Conservation (phyloP, 306 rosid genomes). For the Acacia crassicarpa region DNA sequence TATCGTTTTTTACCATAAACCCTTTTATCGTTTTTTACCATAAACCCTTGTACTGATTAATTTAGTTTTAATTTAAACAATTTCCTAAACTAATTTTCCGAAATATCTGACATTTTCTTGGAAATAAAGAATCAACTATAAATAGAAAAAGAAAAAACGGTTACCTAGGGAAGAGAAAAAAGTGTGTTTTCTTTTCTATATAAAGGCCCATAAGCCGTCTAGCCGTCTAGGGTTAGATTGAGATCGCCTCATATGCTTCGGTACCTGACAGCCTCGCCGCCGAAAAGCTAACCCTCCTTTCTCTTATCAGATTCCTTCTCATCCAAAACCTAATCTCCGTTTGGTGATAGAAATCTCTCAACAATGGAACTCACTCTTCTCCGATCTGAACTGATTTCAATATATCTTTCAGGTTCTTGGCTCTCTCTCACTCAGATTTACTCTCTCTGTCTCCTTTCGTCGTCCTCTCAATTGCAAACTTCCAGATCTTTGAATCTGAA, state of each 20-base stretch:
- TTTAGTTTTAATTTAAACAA: too few species aligned
- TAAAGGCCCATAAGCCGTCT: background rate
- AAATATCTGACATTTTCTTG: background rate
- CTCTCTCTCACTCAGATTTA: background rate
- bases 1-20: too few species aligned
- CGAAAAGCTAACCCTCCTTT: background rate
- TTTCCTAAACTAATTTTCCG: background rate
- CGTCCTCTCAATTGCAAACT: background rate
- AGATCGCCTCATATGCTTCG: background rate
- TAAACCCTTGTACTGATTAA: too few species aligned
- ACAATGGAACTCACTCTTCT: background rate
- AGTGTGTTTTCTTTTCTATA: background rate
- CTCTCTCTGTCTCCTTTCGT: background rate
- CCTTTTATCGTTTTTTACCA: too few species aligned
- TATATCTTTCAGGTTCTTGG: background rate
- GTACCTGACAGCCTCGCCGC: background rate
- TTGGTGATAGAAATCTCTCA: too few species aligned
- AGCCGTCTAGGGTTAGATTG: background rate
- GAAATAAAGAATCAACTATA: background rate
- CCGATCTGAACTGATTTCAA: background rate
- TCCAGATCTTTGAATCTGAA: background rate
- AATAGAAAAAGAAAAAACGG: background rate
- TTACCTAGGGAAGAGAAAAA: background rate
- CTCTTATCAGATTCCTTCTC: background rate
- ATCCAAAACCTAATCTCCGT: too few species aligned